phyloP scores from a whole-genome alignment of 140 eudicot genomes.

The Senecio squalidus region DNA sequence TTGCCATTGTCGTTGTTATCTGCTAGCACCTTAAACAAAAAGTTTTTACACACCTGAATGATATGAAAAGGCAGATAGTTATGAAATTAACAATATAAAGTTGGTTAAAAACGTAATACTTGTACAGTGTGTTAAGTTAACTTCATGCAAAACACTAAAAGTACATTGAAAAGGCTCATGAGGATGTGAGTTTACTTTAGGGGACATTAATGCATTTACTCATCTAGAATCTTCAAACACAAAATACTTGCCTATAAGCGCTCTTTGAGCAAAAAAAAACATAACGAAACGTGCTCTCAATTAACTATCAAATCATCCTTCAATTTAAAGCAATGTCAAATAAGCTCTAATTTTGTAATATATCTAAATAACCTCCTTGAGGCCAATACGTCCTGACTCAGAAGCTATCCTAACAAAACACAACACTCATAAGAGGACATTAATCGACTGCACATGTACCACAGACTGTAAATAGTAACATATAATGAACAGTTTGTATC shows the following conservation, averaged over 20 bases:
- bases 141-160: neutral
- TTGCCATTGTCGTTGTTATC: slow-evolving; percentile 45
- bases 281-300: neutral
- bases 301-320: neutral
- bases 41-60: neutral
- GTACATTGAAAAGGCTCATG: neutral
- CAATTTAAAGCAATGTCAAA: too few relatives aligned
- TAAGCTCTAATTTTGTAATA: neutral
- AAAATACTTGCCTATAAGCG: neutral
- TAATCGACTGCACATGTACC: too few relatives aligned
- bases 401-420: neutral
- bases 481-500: too few relatives aligned
- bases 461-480: neutral
- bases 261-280: neutral
- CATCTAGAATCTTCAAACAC: neutral
- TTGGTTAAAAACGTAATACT: neutral
- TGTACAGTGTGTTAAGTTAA: neutral
- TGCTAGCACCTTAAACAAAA: slow-evolving; percentile 20
- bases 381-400: neutral
- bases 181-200: neutral
- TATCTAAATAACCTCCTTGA: neutral
- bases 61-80: slow-evolving; percentile 2
- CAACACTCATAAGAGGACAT: neutral
- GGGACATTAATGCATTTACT: neutral
- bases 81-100: neutral